phyloP scores from a whole-genome alignment of 768 basidiomycete genomes.

The Tricholoma sp. region DNA sequence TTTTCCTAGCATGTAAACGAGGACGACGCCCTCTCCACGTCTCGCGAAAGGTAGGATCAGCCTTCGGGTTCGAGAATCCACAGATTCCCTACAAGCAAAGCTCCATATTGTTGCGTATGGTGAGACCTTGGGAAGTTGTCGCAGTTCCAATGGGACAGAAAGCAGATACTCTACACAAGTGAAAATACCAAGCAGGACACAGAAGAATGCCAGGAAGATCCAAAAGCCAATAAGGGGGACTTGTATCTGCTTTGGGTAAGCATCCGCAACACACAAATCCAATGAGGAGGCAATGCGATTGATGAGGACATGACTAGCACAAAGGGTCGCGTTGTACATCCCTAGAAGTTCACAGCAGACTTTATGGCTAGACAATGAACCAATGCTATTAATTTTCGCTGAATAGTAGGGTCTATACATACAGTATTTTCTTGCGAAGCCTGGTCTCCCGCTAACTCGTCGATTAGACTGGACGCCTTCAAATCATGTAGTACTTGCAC shows the following conservation, averaged over 20 bases:
- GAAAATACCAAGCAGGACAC: neutral
- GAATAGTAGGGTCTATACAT: too few species aligned
- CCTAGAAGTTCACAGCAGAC: neutral
- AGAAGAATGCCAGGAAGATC: neutral
- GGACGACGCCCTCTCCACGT: constrained; percentile 27
- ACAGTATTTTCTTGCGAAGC: too few species aligned
- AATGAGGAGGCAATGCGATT: neutral
- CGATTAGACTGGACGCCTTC: too few species aligned
- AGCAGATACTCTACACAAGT: constrained; percentile 12
- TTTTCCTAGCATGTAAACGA: constrained; percentile 34
- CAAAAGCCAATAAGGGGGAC: constrained; percentile 1
- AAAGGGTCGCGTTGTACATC: neutral
- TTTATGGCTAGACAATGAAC: too few species aligned
- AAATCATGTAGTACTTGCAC: too few species aligned
- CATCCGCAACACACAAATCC: constrained; percentile 3
- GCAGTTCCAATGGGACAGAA: constrained; percentile 24
- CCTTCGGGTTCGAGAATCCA: constrained; percentile 27
- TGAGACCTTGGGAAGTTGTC: constrained; percentile 31
- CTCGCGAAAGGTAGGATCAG: constrained; percentile 32
- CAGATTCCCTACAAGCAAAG: constrained; percentile 29
- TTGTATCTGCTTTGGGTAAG: constrained; percentile 1
- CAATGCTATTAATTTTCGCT: too few species aligned
- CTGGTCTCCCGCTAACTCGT: too few species aligned
- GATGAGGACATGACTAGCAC: neutral
- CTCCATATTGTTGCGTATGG: constrained; percentile 27